Evolutionary conservation across 1,284 basidiomycete species (phyloP).

Genomic region (Lentinus polychrous): DNA sequence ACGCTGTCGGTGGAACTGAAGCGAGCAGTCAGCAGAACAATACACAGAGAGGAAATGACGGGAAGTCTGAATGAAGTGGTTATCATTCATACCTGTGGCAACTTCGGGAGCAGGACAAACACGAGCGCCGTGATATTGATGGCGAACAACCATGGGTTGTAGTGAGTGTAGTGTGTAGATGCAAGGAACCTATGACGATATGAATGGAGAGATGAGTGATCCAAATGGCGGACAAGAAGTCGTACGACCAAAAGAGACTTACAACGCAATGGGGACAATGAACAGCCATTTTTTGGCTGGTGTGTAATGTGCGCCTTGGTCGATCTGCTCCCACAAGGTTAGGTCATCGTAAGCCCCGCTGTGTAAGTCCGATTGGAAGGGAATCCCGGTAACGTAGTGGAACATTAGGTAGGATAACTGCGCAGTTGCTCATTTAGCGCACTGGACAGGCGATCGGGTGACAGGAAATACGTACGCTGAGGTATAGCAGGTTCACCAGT

Average conservation of each 20-base stretch:
- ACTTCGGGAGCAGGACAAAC: conserved; percentile 87
- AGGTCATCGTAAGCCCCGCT: conserved; percentile 96
- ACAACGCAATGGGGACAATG: conserved; percentile 87
- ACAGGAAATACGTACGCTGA: conserved; percentile 57
- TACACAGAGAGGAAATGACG: not conserved
- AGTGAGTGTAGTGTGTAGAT: conserved; percentile 97
- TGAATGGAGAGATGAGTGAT: conserved; percentile 5
- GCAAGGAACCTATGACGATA: conserved; percentile 72
- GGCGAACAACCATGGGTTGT: conserved; percentile 88
- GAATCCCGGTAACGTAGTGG: conserved; percentile 96
- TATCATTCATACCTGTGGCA: conserved; percentile 66
- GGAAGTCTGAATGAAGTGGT: not conserved
- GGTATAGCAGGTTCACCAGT: conserved; percentile 88
- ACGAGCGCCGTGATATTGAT: conserved; percentile 86
- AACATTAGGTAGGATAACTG: conserved; percentile 98
- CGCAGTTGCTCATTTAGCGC: not conserved
- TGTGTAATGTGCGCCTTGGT: conserved; percentile 97
- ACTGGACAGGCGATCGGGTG: conserved; percentile 3
- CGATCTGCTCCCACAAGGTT: conserved; percentile 99
- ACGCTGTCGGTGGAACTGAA: conserved; percentile 71
- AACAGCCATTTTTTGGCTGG: conserved; percentile 98
- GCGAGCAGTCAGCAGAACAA: conserved; percentile 6
- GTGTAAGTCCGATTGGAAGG: conserved; percentile 84
- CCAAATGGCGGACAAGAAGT: not conserved
- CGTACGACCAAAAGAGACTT: conserved; percentile 29